Evolutionary conservation across 2,329 filamentous ascomycete species (phyloP).

Genomic region (Dactylella cylindrospora): DNA sequence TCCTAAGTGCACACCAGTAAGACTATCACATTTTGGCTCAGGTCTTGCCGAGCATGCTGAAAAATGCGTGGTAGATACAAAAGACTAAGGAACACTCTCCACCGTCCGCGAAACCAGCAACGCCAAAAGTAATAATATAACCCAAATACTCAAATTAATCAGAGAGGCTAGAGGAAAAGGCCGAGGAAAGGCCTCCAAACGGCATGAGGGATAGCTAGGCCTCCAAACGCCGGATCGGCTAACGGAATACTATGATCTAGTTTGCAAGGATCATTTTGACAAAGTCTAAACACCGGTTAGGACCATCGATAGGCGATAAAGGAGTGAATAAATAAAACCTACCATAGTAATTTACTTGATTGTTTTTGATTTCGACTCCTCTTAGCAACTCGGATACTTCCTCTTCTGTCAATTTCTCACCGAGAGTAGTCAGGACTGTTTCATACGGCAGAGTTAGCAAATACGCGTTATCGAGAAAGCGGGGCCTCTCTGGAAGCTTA

Average conservation of each 20-base stretch:
- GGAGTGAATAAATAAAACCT: constrained; percentile 51
- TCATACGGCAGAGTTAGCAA: neutral
- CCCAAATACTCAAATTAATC: neutral
- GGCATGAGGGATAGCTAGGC: too few species aligned
- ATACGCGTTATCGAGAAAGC: neutral
- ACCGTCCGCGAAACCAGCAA: constrained; percentile 2
- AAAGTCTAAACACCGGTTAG: constrained; percentile 62
- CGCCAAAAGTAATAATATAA: too few species aligned
- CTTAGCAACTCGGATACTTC: constrained; percentile 99
- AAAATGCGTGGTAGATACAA: too few species aligned
- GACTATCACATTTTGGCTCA: too few species aligned
- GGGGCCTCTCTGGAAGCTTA: constrained; percentile 13
- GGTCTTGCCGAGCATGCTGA: too few species aligned
- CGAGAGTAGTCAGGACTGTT: constrained; percentile 85
- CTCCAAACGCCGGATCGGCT: neutral
- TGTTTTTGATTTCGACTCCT: constrained; percentile 91
- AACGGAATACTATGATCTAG: constrained; percentile 54
- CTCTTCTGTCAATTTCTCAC: constrained; percentile 99
- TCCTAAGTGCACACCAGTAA: too few species aligned
- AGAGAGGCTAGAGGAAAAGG: neutral
- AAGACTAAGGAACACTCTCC: too few species aligned
- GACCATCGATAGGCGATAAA: constrained; percentile 12
- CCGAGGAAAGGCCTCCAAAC: neutral
- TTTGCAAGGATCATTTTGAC: constrained; percentile 85
- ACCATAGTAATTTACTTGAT: constrained; percentile 98